Base-by-base conservation (phyloP, 2,329 filamentous ascomycete species). In the Verticillium zaregamsianum region DNA sequence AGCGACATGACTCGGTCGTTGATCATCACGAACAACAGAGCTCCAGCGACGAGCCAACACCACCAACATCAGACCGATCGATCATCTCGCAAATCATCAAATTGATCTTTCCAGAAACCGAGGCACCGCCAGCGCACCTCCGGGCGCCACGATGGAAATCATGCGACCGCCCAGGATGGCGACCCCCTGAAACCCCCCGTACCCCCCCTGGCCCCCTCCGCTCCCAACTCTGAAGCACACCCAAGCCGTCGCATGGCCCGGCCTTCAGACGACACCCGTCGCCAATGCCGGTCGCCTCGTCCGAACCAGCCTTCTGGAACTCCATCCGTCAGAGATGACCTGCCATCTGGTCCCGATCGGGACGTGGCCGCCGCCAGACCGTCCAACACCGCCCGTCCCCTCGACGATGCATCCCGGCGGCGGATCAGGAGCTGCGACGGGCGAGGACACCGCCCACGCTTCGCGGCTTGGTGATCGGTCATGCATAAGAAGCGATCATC, bases 311-410 rank as follows among this genome's bases (percentile, higher is more conserved):
- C 1, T 59, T 55, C 45, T 49, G 58, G 32, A 49, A 59, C 58
- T 25, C 17, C n/a, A 20, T 33, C 17, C 20, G 58, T 59, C 58
- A 52, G 40, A 59, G 52, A 23, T 28, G 39, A 54, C 45, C 58
- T 59, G 58, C 58, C 57, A 58, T 58, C 57, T 32, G 23, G 37
- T 58, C 57, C 57, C 14, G 20, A 59, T 59, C 33, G 15, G 33
- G 58, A 11, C 31, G 37, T 15, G 25, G 20, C 25, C 33, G 28
- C 52, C 58, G 45, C 12, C n/a, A n/a, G 20, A 59, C 58, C 39
- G 37, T 35, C 40, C 40, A 59, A 35, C 40, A n/a, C 28, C 20
- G 57, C 17, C 37, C 11, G 37, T 20, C 23, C 31, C 55, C 33
- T 23, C 28, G 45, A 23, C 11, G 55, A 37, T 57, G 55, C 55